Evolutionary conservation across 2,329 filamentous ascomycete genomes (phyloP), one percentile per base, ranked within the genome.

Genomic region (Fusarium albosuccineum): DNA sequence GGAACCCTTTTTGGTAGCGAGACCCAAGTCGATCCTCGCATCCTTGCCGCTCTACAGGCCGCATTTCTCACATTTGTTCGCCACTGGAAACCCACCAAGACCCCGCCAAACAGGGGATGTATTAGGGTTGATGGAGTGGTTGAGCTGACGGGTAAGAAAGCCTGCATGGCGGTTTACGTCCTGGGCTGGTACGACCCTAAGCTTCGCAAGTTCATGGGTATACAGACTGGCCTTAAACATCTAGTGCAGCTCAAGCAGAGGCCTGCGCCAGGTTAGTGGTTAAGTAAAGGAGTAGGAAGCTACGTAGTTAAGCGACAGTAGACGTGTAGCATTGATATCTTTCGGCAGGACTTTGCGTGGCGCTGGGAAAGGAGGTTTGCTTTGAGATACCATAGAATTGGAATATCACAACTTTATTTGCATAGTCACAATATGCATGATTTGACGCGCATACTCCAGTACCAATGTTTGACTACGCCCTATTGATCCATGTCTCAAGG

Each of bases 131-230:
- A 83, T 14, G 87, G 87, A 1, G 73, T 88, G 10, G 82, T 90
- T 2, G 84, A 88, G 64, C 59, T 89, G 2, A 78, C 82, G 40
- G 80, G 84, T 3, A 73, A 82, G 2, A 80, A 76, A 22, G 81
- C 82, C 1, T 78, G 79, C 50, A 72, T 89, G 56, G 80, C 82
- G 3, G 77, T 89, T 11, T 84, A 87, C 61, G 85, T 86, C 3
- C 60, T 76, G 10, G 84, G 81, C 2, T 87, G 82, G 75, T 90
- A 86, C 75, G 82, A 89, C 70, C 86, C 87, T 2, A 85, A 86
- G 73, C 82, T 81, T 40, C 80, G 81, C 62, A 78, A 76, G 45
- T 86, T 81, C 52, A 80, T 77, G 62, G 72, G 71, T 30, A 74
- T 80, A 13, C 71, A 85, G 42, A 78, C 84, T 45, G 72, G 75